phyloP scores from a whole-genome alignment of 164 flowering plant genomes.

The Berberis thunbergii region DNA sequence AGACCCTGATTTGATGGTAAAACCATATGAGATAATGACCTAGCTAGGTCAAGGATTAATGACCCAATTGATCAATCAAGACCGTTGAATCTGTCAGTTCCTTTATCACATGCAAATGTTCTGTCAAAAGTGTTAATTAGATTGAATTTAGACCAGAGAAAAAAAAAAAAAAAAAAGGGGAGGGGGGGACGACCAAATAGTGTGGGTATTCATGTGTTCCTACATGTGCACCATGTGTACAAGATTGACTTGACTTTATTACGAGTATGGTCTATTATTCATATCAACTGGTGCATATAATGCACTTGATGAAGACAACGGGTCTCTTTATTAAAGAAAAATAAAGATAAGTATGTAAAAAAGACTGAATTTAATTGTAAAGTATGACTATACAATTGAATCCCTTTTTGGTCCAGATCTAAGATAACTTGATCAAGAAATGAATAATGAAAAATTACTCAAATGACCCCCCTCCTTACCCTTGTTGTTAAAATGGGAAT shows the following conservation, averaged over 20 bases:
- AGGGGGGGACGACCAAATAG: too few relatives aligned
- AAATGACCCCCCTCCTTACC: background rate
- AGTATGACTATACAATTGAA: too few relatives aligned
- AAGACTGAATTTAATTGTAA: background rate
- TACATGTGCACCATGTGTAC: constrained; percentile 9
- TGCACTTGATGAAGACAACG: background rate
- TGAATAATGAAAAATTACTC: background rate
- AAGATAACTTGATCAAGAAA: background rate
- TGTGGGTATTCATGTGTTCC: background rate
- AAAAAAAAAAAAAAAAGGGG: too few relatives aligned
- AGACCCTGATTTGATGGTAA: too few relatives aligned
- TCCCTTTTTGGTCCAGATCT: background rate
- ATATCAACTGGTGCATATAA: background rate
- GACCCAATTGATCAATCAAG: too few relatives aligned
- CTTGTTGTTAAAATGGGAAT: too few relatives aligned
- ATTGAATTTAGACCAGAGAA: too few relatives aligned
- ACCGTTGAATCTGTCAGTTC: too few relatives aligned
- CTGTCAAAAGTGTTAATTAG: too few relatives aligned
- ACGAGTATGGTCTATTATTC: background rate
- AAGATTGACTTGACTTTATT: background rate
- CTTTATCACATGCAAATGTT: too few relatives aligned
- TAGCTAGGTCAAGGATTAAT: too few relatives aligned
- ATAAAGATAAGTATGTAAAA: background rate
- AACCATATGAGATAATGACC: too few relatives aligned
- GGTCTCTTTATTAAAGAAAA: constrained; percentile 4